Conservation (phyloP, 176 grass and related monocot species). For the Bothriochloa decipiens region DNA sequence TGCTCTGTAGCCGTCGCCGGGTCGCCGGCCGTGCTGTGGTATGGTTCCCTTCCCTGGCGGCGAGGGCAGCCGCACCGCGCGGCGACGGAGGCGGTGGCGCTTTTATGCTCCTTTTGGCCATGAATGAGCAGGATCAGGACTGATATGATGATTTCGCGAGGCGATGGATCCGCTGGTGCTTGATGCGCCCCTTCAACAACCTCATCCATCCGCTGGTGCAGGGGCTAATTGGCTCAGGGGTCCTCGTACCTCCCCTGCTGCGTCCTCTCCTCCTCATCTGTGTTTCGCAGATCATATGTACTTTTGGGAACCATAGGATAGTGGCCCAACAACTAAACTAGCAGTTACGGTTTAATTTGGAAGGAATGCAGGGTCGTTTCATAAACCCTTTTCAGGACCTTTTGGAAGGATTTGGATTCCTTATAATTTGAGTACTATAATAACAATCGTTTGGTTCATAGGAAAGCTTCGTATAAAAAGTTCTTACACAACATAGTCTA, state of each 20-base stretch:
- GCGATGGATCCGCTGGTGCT: background rate
- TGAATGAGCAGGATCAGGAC: conserved; percentile 25
- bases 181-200: background rate
- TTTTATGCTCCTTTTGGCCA: conserved; percentile 29
- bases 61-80: conserved; percentile 20
- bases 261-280: too few relatives aligned
- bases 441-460: too few relatives aligned
- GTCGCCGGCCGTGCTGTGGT: background rate
- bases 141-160: background rate
- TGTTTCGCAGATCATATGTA: too few relatives aligned
- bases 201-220: background rate
- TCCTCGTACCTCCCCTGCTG: background rate
- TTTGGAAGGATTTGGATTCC: too few relatives aligned
- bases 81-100: background rate
- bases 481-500: too few relatives aligned
- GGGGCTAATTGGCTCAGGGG: background rate
- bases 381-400: too few relatives aligned
- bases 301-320: too few relatives aligned
- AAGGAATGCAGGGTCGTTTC: too few relatives aligned
- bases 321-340: too few relatives aligned
- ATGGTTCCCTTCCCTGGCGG: background rate
- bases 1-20: background rate
- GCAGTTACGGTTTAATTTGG: too few relatives aligned
- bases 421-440: too few relatives aligned
- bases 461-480: too few relatives aligned